These are phyloP conservation scores for Ormosia emarginata DNA, from an alignment of 306 rosid species.

Conservation along the genomic window DNA sequence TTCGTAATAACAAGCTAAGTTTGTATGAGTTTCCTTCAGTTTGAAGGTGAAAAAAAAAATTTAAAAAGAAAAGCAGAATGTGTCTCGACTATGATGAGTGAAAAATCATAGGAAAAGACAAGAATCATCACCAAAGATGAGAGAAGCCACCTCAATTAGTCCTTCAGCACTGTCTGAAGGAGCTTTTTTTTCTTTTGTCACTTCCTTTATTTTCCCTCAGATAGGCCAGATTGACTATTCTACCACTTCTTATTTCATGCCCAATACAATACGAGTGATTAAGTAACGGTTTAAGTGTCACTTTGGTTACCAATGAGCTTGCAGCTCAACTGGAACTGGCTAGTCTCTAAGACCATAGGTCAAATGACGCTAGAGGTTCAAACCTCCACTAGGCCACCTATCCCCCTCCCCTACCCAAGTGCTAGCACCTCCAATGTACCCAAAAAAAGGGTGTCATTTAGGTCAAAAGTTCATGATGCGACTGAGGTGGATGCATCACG, in stretches of 20 bases:
- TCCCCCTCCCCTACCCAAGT: not conserved
- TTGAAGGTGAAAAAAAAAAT: not conserved
- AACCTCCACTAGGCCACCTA: constrained; percentile 5
- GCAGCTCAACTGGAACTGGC: not conserved
- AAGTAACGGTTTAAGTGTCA: not conserved
- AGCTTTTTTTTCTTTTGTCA: not conserved
- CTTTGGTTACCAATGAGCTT: not conserved
- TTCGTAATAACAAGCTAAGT: not conserved
- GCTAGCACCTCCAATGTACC: not conserved
- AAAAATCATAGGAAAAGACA: not conserved
- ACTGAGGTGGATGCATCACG: not conserved
- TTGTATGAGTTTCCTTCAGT: not conserved
- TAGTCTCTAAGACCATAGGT: not conserved
- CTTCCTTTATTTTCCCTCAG: not conserved
- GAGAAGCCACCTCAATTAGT: not conserved
- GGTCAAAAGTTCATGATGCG: not conserved
- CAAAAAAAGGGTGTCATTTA: not conserved
- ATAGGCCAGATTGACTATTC: constrained; percentile 6
- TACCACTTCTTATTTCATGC: not conserved
- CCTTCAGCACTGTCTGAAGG: not conserved
- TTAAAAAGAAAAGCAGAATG: not conserved
- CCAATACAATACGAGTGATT: not conserved
- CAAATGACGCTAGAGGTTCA: not conserved
- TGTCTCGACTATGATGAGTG: not conserved
- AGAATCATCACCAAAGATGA: not conserved